phyloP scores from a whole-genome alignment of 257 asterid species.

The Scutellaria galericulata region DNA sequence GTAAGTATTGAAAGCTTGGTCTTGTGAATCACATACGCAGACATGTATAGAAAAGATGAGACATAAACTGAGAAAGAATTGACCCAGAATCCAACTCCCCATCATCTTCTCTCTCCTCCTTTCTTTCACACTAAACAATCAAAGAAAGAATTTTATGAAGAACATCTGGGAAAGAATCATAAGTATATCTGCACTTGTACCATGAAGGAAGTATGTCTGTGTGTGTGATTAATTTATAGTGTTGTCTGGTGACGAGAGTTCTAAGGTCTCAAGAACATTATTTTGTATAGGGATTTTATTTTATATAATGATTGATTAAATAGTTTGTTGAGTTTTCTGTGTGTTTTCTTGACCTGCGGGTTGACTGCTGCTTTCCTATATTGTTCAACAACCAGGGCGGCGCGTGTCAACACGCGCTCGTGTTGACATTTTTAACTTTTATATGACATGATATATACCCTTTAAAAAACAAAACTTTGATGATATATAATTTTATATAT shows the following conservation, averaged over 20 bases:
- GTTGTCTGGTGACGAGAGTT: background rate
- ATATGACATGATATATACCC: too few species aligned
- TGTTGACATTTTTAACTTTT: background rate
- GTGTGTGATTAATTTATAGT: slow-evolving; percentile 12
- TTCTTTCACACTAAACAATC: slow-evolving; percentile 28
- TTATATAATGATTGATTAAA: background rate
- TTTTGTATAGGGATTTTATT: background rate
- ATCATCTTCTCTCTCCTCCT: slow-evolving; percentile 40
- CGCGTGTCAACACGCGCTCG: slow-evolving; percentile 32
- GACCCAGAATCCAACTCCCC: slow-evolving; percentile 53
- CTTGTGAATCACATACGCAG: slow-evolving; percentile 46
- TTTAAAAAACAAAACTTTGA: too few species aligned
- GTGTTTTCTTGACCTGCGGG: slow-evolving; percentile 38
- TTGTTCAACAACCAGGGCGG: slow-evolving; percentile 12
- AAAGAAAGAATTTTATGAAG: slow-evolving; percentile 17
- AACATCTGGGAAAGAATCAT: background rate
- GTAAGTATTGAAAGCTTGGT: slow-evolving; percentile 46
- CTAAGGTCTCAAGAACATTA: background rate
- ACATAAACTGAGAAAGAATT: slow-evolving; percentile 40
- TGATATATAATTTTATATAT: too few species aligned
- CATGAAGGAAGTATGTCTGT: slow-evolving; percentile 27
- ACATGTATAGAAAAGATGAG: slow-evolving; percentile 35
- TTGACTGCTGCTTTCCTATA: slow-evolving; percentile 32
- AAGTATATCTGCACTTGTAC: slow-evolving; percentile 2
- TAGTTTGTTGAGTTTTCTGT: slow-evolving; percentile 31